Evolutionary conservation across 345 rosid genomes (phyloP).

Genomic region (Gossypium rotundifolium): DNA sequence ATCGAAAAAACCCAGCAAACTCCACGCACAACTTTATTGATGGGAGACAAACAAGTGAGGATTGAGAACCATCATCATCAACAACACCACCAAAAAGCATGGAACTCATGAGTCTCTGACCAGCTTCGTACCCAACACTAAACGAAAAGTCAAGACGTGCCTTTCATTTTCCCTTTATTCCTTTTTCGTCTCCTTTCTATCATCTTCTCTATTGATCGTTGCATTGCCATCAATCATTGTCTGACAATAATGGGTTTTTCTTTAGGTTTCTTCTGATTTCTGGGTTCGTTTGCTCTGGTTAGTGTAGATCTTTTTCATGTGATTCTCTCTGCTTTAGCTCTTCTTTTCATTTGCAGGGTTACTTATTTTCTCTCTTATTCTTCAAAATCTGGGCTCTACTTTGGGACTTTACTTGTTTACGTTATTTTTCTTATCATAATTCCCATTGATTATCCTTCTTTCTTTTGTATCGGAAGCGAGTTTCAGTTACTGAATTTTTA

Average conservation of each 20-base stretch:
- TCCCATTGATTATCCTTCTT: neutral
- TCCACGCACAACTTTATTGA: neutral
- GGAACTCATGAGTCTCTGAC: neutral
- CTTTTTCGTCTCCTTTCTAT: neutral
- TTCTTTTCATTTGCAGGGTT: neutral
- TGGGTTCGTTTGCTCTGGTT: neutral
- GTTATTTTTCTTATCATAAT: neutral
- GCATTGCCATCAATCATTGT: neutral
- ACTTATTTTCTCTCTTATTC: neutral
- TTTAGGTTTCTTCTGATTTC: neutral
- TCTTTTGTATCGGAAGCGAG: neutral
- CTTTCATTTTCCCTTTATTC: neutral
- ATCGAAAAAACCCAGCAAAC: neutral
- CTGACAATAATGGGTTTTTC: neutral
- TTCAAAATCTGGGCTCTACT: neutral
- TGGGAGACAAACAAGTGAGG: neutral
- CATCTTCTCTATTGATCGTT: neutral
- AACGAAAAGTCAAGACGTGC: neutral
- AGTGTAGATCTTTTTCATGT: neutral
- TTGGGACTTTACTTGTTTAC: neutral
- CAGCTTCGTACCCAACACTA: conserved; percentile 2
- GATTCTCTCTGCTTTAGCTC: neutral
- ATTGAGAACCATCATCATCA: neutral
- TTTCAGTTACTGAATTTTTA: conserved; percentile 2
- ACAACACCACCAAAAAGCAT: neutral